Conservation (phyloP, 371 early-diverging fungal species). For the Capniomyces stellatus region DNA sequence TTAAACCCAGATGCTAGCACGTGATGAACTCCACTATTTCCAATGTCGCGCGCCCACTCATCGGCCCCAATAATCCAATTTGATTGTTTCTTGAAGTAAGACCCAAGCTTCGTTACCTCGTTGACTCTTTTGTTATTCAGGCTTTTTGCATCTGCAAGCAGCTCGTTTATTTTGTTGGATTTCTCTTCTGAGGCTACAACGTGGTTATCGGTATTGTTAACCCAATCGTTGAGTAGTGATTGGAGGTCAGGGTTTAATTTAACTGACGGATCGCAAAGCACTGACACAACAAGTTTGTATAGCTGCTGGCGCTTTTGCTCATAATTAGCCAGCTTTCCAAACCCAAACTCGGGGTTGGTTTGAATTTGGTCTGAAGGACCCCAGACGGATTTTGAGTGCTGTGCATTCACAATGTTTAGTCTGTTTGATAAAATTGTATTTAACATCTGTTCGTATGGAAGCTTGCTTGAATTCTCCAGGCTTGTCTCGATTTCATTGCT, state of each 20-base stretch:
- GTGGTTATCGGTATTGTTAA: conserved; percentile 31
- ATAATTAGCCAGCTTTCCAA: conserved; percentile 48
- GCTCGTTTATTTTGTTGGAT: conserved; percentile 22
- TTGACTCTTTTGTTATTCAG: conserved; percentile 17
- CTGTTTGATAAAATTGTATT: conserved; percentile 57
- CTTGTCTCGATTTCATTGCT: neutral
- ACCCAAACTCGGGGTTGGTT: conserved; percentile 68
- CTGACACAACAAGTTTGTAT: conserved; percentile 34
- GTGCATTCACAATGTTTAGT: conserved; percentile 57
- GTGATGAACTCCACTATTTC: conserved; percentile 75
- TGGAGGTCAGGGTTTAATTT: conserved; percentile 32
- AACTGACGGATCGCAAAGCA: conserved; percentile 32
- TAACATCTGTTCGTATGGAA: conserved; percentile 64
- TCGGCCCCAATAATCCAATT: conserved; percentile 83
- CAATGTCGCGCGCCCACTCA: conserved; percentile 68
- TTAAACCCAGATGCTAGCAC: conserved; percentile 64
- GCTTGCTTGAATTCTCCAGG: conserved; percentile 26
- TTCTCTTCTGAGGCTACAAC: conserved; percentile 31
- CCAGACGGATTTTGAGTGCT: conserved; percentile 29
- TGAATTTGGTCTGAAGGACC: conserved; percentile 28
- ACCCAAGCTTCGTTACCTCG: conserved; percentile 24
- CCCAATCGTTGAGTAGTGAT: conserved; percentile 44
- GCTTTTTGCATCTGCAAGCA: conserved; percentile 19
- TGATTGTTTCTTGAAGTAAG: conserved; percentile 34
- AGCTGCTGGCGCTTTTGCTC: conserved; percentile 52